A percentile compares a stretch with the other conserved stretches of the same genome.
phyloP scores from a whole-genome alignment of 768 basidiomycete genomes.

The Hysterangium stoloniferum region DNA sequence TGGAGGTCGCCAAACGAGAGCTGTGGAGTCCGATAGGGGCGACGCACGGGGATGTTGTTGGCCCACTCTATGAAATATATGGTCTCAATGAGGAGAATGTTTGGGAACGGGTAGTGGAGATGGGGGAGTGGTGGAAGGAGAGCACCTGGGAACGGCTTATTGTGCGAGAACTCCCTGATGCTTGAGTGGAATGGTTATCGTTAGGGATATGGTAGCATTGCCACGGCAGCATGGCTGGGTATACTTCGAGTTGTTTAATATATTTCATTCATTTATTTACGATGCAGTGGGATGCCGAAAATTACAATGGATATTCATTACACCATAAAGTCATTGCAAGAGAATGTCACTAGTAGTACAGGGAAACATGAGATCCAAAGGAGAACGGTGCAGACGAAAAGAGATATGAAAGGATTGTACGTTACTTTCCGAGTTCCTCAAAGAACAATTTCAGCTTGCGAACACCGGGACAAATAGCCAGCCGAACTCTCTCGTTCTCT shows the following conservation, averaged over 20 bases:
- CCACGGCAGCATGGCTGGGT: too few species aligned
- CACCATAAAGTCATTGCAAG: too few species aligned
- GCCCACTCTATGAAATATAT: slow-evolving; percentile 73
- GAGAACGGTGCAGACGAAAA: too few species aligned
- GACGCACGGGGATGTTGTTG: slow-evolving; percentile 6
- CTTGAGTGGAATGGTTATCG: too few species aligned
- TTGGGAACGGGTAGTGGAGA: slow-evolving; percentile 73
- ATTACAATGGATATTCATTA: too few species aligned
- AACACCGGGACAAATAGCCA: slow-evolving; percentile 62
- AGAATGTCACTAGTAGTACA: too few species aligned
- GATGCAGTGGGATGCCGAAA: too few species aligned
- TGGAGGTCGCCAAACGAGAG: slow-evolving; percentile 76
- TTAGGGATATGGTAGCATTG: too few species aligned
- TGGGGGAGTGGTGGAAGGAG: slow-evolving; percentile 92
- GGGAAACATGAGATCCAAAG: too few species aligned
- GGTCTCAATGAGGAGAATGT: slow-evolving; percentile 78
- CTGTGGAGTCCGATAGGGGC: slow-evolving; percentile 22
- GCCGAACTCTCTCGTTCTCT: slow-evolving; percentile 57
- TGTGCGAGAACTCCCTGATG: slow-evolving; percentile 79
- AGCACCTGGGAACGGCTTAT: slow-evolving; percentile 81
- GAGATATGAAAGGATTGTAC: too few species aligned
- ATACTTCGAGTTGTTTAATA: too few species aligned
- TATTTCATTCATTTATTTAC: too few species aligned
- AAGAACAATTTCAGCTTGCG: slow-evolving; percentile 52
- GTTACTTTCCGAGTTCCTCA: slow-evolving; percentile 30